Evolutionary conservation across 371 early-diverging fungal species (phyloP).

Genomic region (Umbelopsis sp.): DNA sequence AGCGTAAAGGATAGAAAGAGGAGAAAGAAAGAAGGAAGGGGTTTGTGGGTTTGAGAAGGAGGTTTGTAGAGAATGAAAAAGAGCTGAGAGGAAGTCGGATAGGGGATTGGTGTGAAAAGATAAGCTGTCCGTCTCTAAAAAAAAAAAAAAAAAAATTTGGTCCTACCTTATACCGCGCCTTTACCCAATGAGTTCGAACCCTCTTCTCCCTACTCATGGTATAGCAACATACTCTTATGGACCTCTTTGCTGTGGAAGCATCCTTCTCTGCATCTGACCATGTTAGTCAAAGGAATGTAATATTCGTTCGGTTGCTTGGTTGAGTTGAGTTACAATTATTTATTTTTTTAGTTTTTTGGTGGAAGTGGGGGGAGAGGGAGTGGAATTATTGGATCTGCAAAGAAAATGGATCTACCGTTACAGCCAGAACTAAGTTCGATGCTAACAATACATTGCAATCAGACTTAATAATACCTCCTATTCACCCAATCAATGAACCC

Average conservation of each 20-base stretch:
- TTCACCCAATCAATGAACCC: no score
- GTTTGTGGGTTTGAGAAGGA: background rate
- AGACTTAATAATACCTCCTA: no score
- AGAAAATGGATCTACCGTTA: constrained; percentile 3
- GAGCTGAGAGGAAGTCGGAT: background rate
- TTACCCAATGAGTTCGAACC: no score
- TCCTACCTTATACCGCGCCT: no score
- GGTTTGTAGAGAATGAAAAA: constrained; percentile 12
- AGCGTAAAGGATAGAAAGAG: background rate
- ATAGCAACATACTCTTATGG: no score
- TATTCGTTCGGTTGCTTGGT: background rate
- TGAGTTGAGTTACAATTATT: background rate
- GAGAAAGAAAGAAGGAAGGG: background rate
- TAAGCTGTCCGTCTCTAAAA: constrained; percentile 1
- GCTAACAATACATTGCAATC: no score
- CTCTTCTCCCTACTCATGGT: no score
- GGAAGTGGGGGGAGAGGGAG: background rate
- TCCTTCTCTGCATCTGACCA: no score
- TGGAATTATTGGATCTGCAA: constrained; percentile 8
- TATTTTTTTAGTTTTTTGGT: no score
- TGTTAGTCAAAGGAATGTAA: background rate
- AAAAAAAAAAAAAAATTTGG: no score
- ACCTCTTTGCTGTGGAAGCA: no score
- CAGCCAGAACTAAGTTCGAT: background rate
- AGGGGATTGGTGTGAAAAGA: constrained; percentile 9